These are phyloP conservation scores for Geranomyces variabilis DNA, from an alignment of 192 early-diverging fungal species.

Conservation along the genomic window DNA sequence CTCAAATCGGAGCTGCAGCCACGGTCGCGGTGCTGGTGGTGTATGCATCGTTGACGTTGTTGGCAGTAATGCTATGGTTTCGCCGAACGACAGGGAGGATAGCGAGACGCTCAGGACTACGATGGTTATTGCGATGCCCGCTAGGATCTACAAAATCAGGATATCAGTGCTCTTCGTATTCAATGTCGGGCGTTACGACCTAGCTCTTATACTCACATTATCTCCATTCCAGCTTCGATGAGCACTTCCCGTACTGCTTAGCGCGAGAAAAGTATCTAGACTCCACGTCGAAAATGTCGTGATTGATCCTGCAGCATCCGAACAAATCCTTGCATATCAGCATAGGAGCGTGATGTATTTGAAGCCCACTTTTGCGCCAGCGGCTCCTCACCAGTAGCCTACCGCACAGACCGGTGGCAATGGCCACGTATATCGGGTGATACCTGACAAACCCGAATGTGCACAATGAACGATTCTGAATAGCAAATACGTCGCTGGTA, in stretches of 20 bases:
- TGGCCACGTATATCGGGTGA: slow-evolving; percentile 34
- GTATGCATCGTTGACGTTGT: not conserved
- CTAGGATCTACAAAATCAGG: slow-evolving; percentile 19
- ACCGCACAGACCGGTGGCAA: slow-evolving; percentile 49
- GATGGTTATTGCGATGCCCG: slow-evolving; percentile 21
- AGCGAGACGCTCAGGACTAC: slow-evolving; percentile 25
- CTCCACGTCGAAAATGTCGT: slow-evolving; percentile 41
- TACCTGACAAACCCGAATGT: slow-evolving; percentile 26
- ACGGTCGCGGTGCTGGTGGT: not conserved
- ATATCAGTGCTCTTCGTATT: not conserved
- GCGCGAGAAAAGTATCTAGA: slow-evolving; percentile 21
- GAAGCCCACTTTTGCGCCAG: too few relatives aligned
- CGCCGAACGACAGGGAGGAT: slow-evolving; percentile 20
- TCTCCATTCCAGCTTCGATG: slow-evolving; percentile 3
- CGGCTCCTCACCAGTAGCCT: not conserved
- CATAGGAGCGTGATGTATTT: too few relatives aligned
- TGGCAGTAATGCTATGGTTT: not conserved
- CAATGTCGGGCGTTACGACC: too few relatives aligned
- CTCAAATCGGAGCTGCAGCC: not conserved
- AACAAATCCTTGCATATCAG: not conserved
- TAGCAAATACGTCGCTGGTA: too few relatives aligned
- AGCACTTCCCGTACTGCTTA: slow-evolving; percentile 3
- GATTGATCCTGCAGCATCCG: slow-evolving; percentile 19
- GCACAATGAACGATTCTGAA: too few relatives aligned
- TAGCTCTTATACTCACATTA: too few relatives aligned